Evolutionary conservation across 1,139 yeast genomes (phyloP), one percentile per base, ranked within the genome.

Genomic region (Hyphopichia wangnamkhiaoensis): DNA sequence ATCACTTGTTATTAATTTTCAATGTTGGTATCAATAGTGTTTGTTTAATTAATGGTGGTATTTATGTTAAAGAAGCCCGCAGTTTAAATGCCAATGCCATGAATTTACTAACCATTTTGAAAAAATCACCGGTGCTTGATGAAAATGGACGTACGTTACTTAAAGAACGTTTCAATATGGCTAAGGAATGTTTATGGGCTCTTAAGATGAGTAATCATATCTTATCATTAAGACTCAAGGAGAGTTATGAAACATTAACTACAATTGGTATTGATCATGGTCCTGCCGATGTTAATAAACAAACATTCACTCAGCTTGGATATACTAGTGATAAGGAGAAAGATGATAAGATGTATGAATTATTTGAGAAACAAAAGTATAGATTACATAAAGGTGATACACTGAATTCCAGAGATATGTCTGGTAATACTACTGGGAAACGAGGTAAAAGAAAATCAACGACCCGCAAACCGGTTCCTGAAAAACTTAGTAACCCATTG

Each of bases 181-280:
- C 76, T 9, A 68, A 71, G 38, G 87, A 82, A 52, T 79, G 84
- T 52, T 55, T 79, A 21, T 82, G 88, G 88, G 82, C 80, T 1
- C 54, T 82, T 29, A 79, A 79, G 45, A 76, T 74, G 65, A 63
- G 80, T 37, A 79, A 78, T 48, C 76, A 76, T 43, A 70, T 79
- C 47, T 58, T 79, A 35, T 59, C 72, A 13, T 59, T 78, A 40
- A 61, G 80, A 39, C 59, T 79, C 38, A 58, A 66, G 39, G 74
- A 76, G 43, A 67, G 76, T 21, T 39, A 47, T 7, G 52, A 56
- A 3, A 58, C 58, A 2, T 58, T 80, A 36, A 54, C 54, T 10
- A 53, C 50, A 5, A 64, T 75, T 31, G 85, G 85, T 1, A 65
- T 71, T 3, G 82, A 79, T 50, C 83, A 76, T 45, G 85, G 84